These are phyloP conservation scores for Phytopythium sindhum DNA, from an alignment of 352 stramenopile genomes.

Conservation along the genomic window DNA sequence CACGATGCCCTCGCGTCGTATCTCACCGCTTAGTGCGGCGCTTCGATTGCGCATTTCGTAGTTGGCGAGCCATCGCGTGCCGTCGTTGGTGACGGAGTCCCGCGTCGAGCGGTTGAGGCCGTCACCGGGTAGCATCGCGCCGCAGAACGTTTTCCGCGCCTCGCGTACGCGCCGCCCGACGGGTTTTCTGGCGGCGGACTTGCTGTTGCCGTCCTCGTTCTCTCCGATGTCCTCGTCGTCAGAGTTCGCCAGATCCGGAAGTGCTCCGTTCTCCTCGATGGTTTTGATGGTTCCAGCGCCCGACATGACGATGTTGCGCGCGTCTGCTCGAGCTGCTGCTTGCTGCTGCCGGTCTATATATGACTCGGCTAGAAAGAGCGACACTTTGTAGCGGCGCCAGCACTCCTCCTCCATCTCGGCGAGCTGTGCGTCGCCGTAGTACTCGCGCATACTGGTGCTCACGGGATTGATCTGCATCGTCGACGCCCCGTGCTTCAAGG, in stretches of 20 bases:
- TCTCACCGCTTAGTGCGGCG: not conserved
- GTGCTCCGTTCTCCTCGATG: not conserved
- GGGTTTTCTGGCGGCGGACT: not conserved
- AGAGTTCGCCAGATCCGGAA: not conserved
- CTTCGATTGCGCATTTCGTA: slow-evolving; percentile 34
- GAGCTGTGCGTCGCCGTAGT: slow-evolving; percentile 43
- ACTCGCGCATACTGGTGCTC: slow-evolving; percentile 41
- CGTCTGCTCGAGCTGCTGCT: not conserved
- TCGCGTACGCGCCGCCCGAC: slow-evolving; percentile 18
- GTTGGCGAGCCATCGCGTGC: slow-evolving; percentile 57
- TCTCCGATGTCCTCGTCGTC: not conserved
- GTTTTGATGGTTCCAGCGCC: not conserved
- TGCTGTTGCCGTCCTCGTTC: not conserved
- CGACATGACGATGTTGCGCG: not conserved
- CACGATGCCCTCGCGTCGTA: not conserved
- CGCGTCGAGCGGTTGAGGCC: slow-evolving; percentile 17
- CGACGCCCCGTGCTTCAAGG: slow-evolving; percentile 44
- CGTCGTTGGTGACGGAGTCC: slow-evolving; percentile 44
- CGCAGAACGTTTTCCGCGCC: slow-evolving; percentile 37
- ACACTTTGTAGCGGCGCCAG: slow-evolving; percentile 69
- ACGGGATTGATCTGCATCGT: slow-evolving; percentile 54
- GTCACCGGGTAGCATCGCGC: slow-evolving; percentile 25
- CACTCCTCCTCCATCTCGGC: slow-evolving; percentile 68
- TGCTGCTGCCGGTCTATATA: slow-evolving; percentile 13
- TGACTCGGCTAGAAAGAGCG: slow-evolving; percentile 48